Evolutionary conservation across 371 early-diverging fungal species (phyloP), one percentile per base, ranked within the genome.

Genomic region (Blakeslea trispora): DNA sequence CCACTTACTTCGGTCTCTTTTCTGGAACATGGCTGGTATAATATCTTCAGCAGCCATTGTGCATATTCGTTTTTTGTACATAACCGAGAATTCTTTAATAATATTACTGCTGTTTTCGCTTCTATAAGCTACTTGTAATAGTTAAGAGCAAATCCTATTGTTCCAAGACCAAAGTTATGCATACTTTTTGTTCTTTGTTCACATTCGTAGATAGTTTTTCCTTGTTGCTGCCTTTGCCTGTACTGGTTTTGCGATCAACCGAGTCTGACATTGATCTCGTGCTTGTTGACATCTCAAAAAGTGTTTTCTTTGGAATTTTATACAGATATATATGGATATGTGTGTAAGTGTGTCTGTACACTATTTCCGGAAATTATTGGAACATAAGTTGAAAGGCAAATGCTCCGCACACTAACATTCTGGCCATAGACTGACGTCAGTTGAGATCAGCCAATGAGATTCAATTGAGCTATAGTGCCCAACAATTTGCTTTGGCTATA

Each of bases 31-130:
- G 78, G 78, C 32, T 78, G 78, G 46, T 68, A 75, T n/a, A 78
- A 48, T 45, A 59, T 63, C 40, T 72, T 72, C 18, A 78, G 45
- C 1, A 74, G 39, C 78, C 78, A 78, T 59, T 78, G 78, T 9
- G 68, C 69, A 22, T 75, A 75, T 61, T 78, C 78, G 23, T 75
- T 78, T 32, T 74, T 75, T 14, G 78, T 71, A 11, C 62, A 65
- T 23, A 78, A 19, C 8, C 67, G 61, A 8, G 71, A 57, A 39
- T 66, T 66, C 37, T 72, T 78, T 19, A 75, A 45, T 0, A 78
- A 46, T 15, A 78, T 45, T 23, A 78, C 64, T 14, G 78, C 78
- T 22, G 73, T 63, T 45, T 69, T 66, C 18, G 78, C 78, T 45
- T 78, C 78, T 10, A 72, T 63, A 22, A 71, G 47, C 78, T 77